These are phyloP conservation scores for Maudiozyma bulderi DNA, from an alignment of 805 yeast genomes.

Conservation along the genomic window DNA sequence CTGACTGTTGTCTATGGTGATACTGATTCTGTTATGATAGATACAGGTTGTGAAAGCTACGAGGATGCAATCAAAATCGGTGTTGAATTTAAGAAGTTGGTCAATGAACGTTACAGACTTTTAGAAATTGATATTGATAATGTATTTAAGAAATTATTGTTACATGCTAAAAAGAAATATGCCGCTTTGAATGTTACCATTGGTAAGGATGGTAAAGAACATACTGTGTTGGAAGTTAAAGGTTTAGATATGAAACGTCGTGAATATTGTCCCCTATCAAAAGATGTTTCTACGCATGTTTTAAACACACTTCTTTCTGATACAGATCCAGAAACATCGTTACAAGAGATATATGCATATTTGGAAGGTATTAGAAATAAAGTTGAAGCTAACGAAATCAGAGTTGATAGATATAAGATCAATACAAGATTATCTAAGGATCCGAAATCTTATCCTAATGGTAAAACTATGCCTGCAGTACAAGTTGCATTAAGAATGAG, in stretches of 20 bases:
- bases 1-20: slow-evolving; percentile 93
- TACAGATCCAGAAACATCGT: slow-evolving; percentile 65
- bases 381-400: slow-evolving; percentile 50
- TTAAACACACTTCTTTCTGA: slow-evolving; percentile 64
- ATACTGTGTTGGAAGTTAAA: slow-evolving; percentile 68
- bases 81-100: slow-evolving; percentile 69
- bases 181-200: slow-evolving; percentile 72
- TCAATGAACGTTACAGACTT: slow-evolving; percentile 78
- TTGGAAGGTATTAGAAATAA: slow-evolving; percentile 50
- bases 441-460: slow-evolving; percentile 74
- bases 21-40: slow-evolving; percentile 98
- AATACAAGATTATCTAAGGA: slow-evolving; percentile 86
- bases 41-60: slow-evolving; percentile 65
- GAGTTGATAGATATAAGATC: slow-evolving; percentile 63
- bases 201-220: slow-evolving; percentile 46
- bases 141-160: slow-evolving; percentile 70
- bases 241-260: slow-evolving; percentile 97
- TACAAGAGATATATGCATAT: slow-evolving; percentile 61
- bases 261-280: slow-evolving; percentile 88
- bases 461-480: slow-evolving; percentile 77
- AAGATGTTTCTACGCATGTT: slow-evolving; percentile 72
- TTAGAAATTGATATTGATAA: slow-evolving; percentile 94
- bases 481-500: slow-evolving; percentile 80
- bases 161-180: slow-evolving; percentile 94
- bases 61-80: slow-evolving; percentile 76